Evolutionary conservation across 345 rosid genomes (phyloP).

Genomic region (Anacardium occidentale): DNA sequence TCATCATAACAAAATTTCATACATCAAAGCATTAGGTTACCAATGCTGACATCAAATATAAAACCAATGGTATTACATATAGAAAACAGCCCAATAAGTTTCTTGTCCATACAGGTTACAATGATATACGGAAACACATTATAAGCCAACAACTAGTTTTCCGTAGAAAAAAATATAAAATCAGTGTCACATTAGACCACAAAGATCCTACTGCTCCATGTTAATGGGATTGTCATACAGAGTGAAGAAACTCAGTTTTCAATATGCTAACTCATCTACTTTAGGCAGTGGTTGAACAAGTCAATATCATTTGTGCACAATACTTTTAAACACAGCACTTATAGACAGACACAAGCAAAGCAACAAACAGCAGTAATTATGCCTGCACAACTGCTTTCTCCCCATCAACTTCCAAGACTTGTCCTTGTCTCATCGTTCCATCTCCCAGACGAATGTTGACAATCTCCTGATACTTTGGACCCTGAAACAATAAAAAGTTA

Average conservation of each 20-base stretch:
- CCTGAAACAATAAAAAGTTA: constrained; percentile 39
- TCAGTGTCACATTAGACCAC: not conserved
- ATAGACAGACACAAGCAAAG: not conserved
- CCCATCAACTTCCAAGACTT: constrained; percentile 96
- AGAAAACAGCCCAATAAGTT: too few relatives aligned
- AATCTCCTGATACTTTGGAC: constrained; percentile 94
- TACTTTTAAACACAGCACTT: not conserved
- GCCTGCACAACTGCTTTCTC: constrained; percentile 99
- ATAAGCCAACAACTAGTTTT: not conserved
- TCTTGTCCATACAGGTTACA: not conserved
- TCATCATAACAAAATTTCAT: not conserved
- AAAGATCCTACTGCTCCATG: not conserved
- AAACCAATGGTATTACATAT: too few relatives aligned
- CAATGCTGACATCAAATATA: not conserved
- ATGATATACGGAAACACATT: not conserved
- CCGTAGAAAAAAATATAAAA: too few relatives aligned
- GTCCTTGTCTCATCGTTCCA: constrained; percentile 92
- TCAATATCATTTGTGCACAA: not conserved
- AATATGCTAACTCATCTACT: too few relatives aligned
- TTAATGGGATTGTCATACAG: too few relatives aligned
- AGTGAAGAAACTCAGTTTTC: not conserved
- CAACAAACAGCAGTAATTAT: not conserved
- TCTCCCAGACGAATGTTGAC: constrained; percentile 91
- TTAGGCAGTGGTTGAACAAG: too few relatives aligned
- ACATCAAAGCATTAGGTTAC: not conserved